Conservation (phyloP, 441 rosid species). For the Populus hybrid region DNA sequence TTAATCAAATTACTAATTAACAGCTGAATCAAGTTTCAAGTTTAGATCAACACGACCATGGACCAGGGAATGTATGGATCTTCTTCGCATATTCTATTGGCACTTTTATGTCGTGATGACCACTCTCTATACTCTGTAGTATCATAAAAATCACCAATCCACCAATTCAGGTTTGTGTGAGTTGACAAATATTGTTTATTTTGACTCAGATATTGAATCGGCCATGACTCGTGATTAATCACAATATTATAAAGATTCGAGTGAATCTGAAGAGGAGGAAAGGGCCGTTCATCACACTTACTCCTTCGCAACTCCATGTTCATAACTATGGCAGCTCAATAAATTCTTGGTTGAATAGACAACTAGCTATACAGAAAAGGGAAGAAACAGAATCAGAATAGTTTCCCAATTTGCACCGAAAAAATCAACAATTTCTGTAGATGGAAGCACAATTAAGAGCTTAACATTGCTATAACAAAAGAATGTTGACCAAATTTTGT, state of each 20-base stretch:
- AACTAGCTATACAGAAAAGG: not conserved
- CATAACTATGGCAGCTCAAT: not conserved
- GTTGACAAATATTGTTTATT: not conserved
- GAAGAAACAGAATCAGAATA: not conserved
- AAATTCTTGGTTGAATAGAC: not conserved
- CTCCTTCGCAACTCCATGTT: not conserved
- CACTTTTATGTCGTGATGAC: not conserved
- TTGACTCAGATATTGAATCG: not conserved
- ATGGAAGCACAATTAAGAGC: not conserved
- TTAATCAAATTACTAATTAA: not conserved
- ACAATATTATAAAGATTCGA: not conserved
- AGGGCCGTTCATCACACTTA: not conserved
- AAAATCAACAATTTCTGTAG: not conserved
- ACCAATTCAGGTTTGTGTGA: not conserved
- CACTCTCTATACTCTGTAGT: not conserved
- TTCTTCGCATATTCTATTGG: not conserved
- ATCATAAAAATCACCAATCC: not conserved
- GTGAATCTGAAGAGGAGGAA: not conserved
- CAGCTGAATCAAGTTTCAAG: too few relatives aligned
- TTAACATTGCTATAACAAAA: not conserved
- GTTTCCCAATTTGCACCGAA: not conserved
- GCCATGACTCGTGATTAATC: not conserved
- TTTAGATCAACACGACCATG: too few relatives aligned
- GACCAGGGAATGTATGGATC: not conserved
- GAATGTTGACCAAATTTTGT: not conserved